Evolutionary conservation across 2,329 filamentous ascomycete species (phyloP).

Genomic region (Bipolaris cookei): DNA sequence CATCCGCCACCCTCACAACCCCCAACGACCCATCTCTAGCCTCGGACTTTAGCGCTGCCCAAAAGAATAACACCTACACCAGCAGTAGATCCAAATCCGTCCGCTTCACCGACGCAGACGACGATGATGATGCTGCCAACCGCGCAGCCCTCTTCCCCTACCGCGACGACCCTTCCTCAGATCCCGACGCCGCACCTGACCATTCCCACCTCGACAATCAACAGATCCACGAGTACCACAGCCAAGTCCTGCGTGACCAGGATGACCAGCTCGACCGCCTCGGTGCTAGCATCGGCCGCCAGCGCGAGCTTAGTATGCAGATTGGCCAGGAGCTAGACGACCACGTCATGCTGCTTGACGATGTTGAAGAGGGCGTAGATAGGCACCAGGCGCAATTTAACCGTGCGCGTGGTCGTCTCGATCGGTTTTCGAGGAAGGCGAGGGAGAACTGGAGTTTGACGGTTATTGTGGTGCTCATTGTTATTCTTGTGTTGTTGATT

Average conservation of each 20-base stretch:
- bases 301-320: conserved; percentile 91
- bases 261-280: conserved; percentile 91
- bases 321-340: conserved; percentile 95
- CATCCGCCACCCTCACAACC: conserved; percentile 49
- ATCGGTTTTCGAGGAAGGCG: conserved; percentile 73
- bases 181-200: conserved; percentile 53
- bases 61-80: conserved; percentile 22
- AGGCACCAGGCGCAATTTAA: conserved; percentile 78
- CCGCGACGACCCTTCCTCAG: conserved; percentile 67
- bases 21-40: conserved; percentile 52
- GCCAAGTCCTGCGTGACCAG: conserved; percentile 81
- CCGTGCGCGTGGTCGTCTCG: conserved; percentile 74
- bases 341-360: conserved; percentile 87
- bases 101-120: conserved; percentile 72
- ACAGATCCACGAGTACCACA: conserved; percentile 87
- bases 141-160: conserved; percentile 71
- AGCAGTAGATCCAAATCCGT: conserved; percentile 69
- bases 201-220: conserved; percentile 72
- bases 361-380: conserved; percentile 83
- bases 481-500: conserved; percentile 82
- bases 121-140: conserved; percentile 49
- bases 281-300: conserved; percentile 83
- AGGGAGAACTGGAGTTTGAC: conserved; percentile 89
- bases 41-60: conserved; percentile 48
- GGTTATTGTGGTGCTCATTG: conserved; percentile 77